Evolutionary conservation across 2,329 filamentous ascomycete species (phyloP).

Genomic region (Phialemoniopsis sp.): DNA sequence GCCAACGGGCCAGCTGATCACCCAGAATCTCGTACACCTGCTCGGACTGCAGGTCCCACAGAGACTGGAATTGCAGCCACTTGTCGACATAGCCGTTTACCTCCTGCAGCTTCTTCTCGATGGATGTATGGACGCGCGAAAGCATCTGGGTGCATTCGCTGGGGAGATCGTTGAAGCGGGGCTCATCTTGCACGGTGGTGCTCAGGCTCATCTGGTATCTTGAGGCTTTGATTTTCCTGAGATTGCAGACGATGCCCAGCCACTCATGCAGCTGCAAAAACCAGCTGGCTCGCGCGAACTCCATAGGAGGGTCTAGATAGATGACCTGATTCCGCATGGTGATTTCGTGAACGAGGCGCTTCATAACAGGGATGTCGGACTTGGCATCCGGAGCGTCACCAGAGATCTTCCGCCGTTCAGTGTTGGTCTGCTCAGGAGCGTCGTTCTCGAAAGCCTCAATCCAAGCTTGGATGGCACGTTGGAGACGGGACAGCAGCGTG

Average conservation of each 20-base stretch:
- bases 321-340: conserved; percentile 98
- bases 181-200: conserved; percentile 58
- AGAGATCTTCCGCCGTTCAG: conserved; percentile 45
- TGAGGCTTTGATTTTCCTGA: conserved; percentile 91
- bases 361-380: conserved; percentile 60
- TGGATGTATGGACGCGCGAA: conserved; percentile 72
- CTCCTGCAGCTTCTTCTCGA: conserved; percentile 77
- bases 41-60: conserved; percentile 96
- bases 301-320: conserved; percentile 88
- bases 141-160: conserved; percentile 77
- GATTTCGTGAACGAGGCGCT: conserved; percentile 79
- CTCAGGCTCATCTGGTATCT: conserved; percentile 88
- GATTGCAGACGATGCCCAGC: conserved; percentile 87
- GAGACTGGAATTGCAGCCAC: conserved; percentile 96
- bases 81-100: conserved; percentile 90
- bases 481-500: conserved; percentile 77
- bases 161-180: conserved; percentile 80
- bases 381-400: conserved; percentile 34
- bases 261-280: conserved; percentile 88
- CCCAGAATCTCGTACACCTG: conserved; percentile 91
- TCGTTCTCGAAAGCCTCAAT: conserved; percentile 76
- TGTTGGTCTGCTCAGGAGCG: conserved; percentile 34
- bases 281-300: conserved; percentile 91
- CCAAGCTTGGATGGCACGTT: conserved; percentile 81
- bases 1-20: conserved; percentile 87